Evolutionary conservation across 257 asterid species (phyloP).

Genomic region (Solanum okadae): DNA sequence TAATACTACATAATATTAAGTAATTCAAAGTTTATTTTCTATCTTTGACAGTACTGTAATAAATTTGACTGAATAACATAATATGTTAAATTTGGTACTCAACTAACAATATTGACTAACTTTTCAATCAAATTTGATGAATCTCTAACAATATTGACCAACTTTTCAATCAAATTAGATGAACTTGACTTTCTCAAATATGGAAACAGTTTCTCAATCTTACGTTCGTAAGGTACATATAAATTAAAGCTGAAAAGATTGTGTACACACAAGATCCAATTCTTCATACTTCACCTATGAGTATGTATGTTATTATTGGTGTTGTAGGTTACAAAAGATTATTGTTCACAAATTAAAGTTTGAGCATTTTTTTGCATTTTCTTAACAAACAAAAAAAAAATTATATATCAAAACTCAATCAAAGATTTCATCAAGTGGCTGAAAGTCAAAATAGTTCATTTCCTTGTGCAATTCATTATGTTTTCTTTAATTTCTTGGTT

Average conservation of each 20-base stretch:
- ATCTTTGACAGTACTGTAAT: not conserved
- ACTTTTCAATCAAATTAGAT: not conserved
- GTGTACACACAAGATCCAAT: not conserved
- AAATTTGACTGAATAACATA: not conserved
- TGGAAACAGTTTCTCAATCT: not conserved
- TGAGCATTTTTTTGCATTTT: not conserved
- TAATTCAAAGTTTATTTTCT: not conserved
- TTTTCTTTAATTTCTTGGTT: not conserved
- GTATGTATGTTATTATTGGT: not conserved
- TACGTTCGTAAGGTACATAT: too few species aligned
- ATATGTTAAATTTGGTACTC: not conserved
- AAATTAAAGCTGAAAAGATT: not conserved
- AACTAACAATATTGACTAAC: not conserved
- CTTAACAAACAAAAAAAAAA: not conserved
- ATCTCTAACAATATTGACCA: not conserved
- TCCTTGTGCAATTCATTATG: not conserved
- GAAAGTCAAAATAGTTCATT: not conserved
- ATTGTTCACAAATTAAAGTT: not conserved
- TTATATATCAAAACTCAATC: not conserved
- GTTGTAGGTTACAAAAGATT: not conserved
- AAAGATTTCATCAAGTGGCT: not conserved
- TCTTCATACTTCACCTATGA: not conserved
- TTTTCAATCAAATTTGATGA: not conserved
- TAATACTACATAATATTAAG: not conserved
- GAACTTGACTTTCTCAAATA: not conserved